A percentile compares a stretch with the other conserved stretches of the same genome.
These are phyloP conservation scores for Sphaerosporella brunnea DNA, from an alignment of 495 filamentous ascomycete species.

Conservation along the genomic window DNA sequence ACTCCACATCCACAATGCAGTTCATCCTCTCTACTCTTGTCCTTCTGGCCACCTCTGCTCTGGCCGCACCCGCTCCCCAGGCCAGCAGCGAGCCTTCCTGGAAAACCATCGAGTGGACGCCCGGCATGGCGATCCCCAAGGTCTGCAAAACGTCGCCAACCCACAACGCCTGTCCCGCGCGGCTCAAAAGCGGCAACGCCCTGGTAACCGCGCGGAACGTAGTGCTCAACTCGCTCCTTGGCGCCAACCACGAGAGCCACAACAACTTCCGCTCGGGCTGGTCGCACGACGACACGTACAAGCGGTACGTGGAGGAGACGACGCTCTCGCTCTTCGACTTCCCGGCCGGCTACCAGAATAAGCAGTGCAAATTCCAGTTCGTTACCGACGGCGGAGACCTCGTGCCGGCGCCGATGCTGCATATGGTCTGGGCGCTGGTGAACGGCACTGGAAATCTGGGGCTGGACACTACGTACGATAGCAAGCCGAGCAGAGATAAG, in stretches of 20 bases:
- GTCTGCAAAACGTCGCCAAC: neutral
- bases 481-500: neutral
- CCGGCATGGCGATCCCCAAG: neutral
- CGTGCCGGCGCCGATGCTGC: neutral
- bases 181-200: neutral
- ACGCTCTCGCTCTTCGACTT: conserved; percentile 3
- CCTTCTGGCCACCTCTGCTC: neutral
- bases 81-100: neutral
- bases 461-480: neutral
- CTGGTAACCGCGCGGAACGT: neutral
- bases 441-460: neutral
- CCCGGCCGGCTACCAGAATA: neutral
- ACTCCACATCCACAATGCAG: neutral
- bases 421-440: neutral
- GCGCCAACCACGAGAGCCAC: neutral
- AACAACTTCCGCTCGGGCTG: neutral
- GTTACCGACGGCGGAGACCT: neutral
- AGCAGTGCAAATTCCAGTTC: conserved; percentile 3
- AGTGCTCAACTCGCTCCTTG: neutral
- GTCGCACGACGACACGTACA: too few relatives aligned
- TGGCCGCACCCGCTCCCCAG: neutral
- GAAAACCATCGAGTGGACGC: neutral
- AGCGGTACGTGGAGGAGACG: neutral
- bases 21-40: neutral
- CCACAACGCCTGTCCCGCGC: neutral